Percentiles rank a stretch among this genome's conserved stretches.
Conservation (phyloP, 208 protist genomes). For the Trypanosoma cruzi region DNA sequence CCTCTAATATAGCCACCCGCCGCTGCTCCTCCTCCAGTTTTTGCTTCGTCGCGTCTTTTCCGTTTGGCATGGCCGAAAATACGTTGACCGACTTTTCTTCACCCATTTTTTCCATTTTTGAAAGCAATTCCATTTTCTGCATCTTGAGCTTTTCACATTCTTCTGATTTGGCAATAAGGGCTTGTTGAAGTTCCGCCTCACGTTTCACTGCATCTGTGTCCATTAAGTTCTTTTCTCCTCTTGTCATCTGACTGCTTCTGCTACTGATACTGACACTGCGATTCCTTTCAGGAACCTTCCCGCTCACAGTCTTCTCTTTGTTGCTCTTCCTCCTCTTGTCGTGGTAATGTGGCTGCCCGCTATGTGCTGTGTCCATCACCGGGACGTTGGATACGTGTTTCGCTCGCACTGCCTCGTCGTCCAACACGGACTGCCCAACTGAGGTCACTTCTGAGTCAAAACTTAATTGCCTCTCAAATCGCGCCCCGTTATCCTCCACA, state of each 20-base stretch:
- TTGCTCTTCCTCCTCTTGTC: not conserved
- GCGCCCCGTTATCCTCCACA: not conserved
- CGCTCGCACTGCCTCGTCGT: not conserved
- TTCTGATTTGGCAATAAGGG: conserved; percentile 21
- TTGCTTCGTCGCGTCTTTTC: not conserved
- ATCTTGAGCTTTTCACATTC: conserved; percentile 27
- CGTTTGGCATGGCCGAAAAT: not conserved
- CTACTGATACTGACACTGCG: not conserved
- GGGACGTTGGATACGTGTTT: not conserved
- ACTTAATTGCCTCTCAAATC: conserved; percentile 14
- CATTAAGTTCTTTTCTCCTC: not conserved
- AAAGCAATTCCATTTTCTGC: conserved; percentile 12
- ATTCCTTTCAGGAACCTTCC: not conserved
- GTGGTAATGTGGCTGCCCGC: not conserved
- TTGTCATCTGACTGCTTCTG: not conserved
- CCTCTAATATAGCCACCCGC: conserved; percentile 7
- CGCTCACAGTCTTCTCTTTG: not conserved
- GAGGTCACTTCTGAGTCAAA: conserved; percentile 9
- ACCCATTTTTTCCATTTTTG: conserved; percentile 15
- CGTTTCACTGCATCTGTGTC: not conserved
- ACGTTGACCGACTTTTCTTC: conserved; percentile 1
- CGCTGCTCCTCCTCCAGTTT: conserved; percentile 8
- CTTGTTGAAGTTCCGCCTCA: conserved; percentile 20
- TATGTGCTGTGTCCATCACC: not conserved
- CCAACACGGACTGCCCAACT: not conserved